A percentile compares a stretch with the other conserved stretches of the same genome.
These are phyloP conservation scores for Globisporangium okanoganense DNA, from an alignment of 352 stramenopile genomes.

Conservation along the genomic window DNA sequence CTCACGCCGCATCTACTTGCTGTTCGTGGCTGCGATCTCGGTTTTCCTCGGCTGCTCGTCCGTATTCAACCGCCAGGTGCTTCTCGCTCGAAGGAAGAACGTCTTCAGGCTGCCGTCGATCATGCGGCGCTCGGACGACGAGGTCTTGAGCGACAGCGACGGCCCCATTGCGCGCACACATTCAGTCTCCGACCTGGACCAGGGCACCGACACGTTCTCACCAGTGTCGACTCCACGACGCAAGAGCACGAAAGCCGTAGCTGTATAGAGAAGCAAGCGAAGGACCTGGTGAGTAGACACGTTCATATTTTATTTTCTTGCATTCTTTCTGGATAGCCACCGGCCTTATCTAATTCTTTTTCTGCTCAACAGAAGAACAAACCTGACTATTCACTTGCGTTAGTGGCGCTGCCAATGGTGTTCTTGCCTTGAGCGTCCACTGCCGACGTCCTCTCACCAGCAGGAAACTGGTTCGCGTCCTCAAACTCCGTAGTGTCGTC, in stretches of 20 bases:
- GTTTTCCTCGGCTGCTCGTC: constrained; percentile 83
- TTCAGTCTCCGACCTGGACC: constrained; percentile 22
- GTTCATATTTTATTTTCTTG: background rate
- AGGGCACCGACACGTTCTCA: constrained; percentile 23
- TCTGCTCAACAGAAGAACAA: constrained; percentile 7
- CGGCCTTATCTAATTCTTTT: background rate
- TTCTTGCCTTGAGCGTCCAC: background rate
- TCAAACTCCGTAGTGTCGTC: constrained; percentile 15
- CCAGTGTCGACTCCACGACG: constrained; percentile 24
- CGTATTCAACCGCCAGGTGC: constrained; percentile 68
- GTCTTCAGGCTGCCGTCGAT: constrained; percentile 54
- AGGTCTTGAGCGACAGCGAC: constrained; percentile 13
- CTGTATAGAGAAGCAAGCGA: constrained; percentile 9
- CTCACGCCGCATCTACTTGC: constrained; percentile 73
- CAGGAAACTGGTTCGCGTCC: constrained; percentile 8
- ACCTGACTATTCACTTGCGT: constrained; percentile 14
- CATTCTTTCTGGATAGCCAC: background rate
- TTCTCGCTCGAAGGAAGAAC: constrained; percentile 55
- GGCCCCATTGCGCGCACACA: constrained; percentile 8
- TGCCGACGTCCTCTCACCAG: background rate
- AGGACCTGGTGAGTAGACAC: background rate
- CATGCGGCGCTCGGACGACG: constrained; percentile 14
- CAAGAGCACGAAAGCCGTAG: constrained; percentile 23
- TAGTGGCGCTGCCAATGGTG: background rate
- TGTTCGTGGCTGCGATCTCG: constrained; percentile 77